Conservation (phyloP, 164 flowering plant genomes). For the Litsea cubeba region DNA sequence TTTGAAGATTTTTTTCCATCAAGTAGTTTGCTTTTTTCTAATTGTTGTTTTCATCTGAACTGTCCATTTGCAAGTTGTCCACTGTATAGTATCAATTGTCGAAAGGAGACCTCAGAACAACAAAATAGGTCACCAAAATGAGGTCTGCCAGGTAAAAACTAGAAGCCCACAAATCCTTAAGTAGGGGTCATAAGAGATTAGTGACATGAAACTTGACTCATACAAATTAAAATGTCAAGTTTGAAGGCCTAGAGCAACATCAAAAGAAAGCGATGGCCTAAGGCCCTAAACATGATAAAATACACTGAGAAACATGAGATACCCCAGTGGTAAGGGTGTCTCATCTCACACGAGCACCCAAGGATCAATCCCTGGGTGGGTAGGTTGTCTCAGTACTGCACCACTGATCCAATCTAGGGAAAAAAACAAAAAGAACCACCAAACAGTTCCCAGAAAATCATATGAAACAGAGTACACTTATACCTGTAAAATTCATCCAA, state of each 20-base stretch:
- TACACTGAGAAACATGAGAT: too few species aligned
- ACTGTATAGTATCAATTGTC: not conserved
- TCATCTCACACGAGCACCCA: too few species aligned
- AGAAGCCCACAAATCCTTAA: not conserved
- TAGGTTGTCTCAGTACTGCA: too few species aligned
- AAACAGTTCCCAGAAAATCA: not conserved
- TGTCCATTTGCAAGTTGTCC: too few species aligned
- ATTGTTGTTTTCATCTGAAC: too few species aligned
- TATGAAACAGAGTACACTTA: not conserved
- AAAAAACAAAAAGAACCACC: not conserved
- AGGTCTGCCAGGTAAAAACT: not conserved
- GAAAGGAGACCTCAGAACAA: not conserved
- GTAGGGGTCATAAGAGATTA: not conserved
- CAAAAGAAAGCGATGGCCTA: not conserved
- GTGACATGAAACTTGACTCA: not conserved
- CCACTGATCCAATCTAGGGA: too few species aligned
- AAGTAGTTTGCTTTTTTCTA: too few species aligned
- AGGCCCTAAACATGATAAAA: too few species aligned
- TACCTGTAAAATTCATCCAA: slow-evolving; percentile 68
- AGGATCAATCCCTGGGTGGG: too few species aligned
- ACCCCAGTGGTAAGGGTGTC: too few species aligned
- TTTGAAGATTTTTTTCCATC: too few species aligned
- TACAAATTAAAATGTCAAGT: not conserved
- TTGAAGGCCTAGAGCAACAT: not conserved
- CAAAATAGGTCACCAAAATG: not conserved